Base-by-base conservation (phyloP, 495 filamentous ascomycete species). In the Xylaria grammica region DNA sequence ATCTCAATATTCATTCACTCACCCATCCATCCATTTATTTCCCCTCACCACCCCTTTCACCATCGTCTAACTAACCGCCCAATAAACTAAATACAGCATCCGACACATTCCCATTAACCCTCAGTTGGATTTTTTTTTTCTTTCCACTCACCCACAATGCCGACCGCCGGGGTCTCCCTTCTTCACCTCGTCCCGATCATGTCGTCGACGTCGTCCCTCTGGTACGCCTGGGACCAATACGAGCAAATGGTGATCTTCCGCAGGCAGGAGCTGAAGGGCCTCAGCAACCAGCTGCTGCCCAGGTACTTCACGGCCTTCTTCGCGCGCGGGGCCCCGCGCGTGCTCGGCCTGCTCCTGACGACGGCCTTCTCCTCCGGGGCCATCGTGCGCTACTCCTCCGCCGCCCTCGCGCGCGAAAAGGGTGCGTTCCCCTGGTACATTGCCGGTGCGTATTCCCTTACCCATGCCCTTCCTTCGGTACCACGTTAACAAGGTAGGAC, bases 151-250 rank as follows among this genome's bases (percentile, higher is more conserved):
- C 13, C 17, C 40, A 42, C 7, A 42, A 42, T 42, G 40, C 15
- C 40, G 3, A 9, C 40, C 40, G 3, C 8, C 40, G 40, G 40
- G 17, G 40, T 42, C 15, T 42, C 40, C 3, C 13, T 60, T n/a
- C 32, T 60, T 4, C 57, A 24, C 19, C 57, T 60, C 1, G 19
- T 60, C 20, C 57, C 57, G 9, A 9, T 60, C 26, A 60, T 60
- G 26, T 60, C 57, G 15, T 13, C 42, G 6, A 60, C 57, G n/a
- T 48, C 57, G 19, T 62, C 59, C 17, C 46, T 62, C 3, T 62
- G 59, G 59, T 62, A 52, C 27, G 45, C 59, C 9, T 62, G 59
- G 59, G 59, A 62, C n/a, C 59, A 62, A 29, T 62, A 62, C 38
- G 59, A 62, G 15, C 59, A 62, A 19, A 62, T 40, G 19, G 48